Percentiles rank a stretch among this genome's conserved stretches.
Evolutionary conservation across 2,329 filamentous ascomycete species (phyloP).

Genomic region (Fusarium keratoplasticum): DNA sequence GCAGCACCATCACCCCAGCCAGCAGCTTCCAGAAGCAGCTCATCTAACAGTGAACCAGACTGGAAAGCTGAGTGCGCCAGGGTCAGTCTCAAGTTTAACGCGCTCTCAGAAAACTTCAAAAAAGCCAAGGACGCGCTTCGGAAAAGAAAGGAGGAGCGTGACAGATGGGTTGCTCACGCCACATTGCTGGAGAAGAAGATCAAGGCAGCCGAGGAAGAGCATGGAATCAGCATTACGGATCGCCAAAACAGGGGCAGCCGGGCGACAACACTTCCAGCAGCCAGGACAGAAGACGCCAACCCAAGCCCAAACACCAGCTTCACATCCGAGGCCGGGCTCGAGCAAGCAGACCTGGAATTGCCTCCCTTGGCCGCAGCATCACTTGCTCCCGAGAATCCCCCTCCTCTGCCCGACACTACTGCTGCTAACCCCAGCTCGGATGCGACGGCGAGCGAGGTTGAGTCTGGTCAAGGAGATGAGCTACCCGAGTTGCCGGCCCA

Average conservation of each 20-base stretch:
- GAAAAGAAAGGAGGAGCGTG: slow-evolving; percentile 56
- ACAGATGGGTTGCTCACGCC: slow-evolving; percentile 60
- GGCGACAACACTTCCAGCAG: slow-evolving; percentile 12
- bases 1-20: not conserved
- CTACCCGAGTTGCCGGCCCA: slow-evolving; percentile 36
- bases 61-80: slow-evolving; percentile 51
- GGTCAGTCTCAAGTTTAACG: slow-evolving; percentile 55
- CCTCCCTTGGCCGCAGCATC: slow-evolving; percentile 42
- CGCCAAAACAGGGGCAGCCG: slow-evolving; percentile 21
- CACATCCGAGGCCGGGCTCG: slow-evolving; percentile 38
- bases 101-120: slow-evolving; percentile 56
- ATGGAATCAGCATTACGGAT: slow-evolving; percentile 48
- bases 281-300: slow-evolving; percentile 11
- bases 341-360: slow-evolving; percentile 44
- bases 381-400: slow-evolving; percentile 12
- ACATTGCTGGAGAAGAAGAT: slow-evolving; percentile 58
- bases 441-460: slow-evolving; percentile 46
- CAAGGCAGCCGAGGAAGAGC: slow-evolving; percentile 55
- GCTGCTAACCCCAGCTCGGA: slow-evolving; percentile 38
- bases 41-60: slow-evolving; percentile 27
- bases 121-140: slow-evolving; percentile 53
- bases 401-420: slow-evolving; percentile 4
- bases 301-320: slow-evolving; percentile 36
- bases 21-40: not conserved
- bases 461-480: slow-evolving; percentile 39